phyloP scores from a whole-genome alignment of 176 grass and related monocot species.

The Cymbopogon citratus region DNA sequence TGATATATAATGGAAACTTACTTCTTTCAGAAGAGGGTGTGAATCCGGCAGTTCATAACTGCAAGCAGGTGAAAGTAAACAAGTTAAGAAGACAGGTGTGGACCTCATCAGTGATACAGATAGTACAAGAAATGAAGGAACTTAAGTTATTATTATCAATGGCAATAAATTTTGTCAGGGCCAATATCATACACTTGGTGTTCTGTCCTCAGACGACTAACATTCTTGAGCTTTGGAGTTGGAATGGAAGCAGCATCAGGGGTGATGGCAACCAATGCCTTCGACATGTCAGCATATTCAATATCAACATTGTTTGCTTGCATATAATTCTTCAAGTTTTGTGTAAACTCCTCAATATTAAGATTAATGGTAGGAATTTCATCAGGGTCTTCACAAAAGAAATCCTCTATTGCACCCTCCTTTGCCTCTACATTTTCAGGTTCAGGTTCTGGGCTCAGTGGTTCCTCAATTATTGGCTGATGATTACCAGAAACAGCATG shows the following conservation, averaged over 20 bases:
- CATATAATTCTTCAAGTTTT: conserved; percentile 76
- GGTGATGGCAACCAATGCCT: conserved; percentile 57
- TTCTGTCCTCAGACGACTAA: conserved; percentile 79
- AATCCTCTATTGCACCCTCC: conserved; percentile 68
- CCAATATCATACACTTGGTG: conserved; percentile 79
- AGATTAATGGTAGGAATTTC: conserved; percentile 83
- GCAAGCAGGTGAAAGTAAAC: conserved; percentile 38
- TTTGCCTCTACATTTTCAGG: conserved; percentile 36
- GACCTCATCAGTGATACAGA: neutral
- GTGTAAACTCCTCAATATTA: conserved; percentile 69
- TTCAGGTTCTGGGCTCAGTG: conserved; percentile 68
- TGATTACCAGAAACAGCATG: conserved; percentile 18
- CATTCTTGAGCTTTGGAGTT: conserved; percentile 79
- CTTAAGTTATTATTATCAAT: conserved; percentile 7
- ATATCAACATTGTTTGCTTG: conserved; percentile 67
- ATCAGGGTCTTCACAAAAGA: conserved; percentile 63
- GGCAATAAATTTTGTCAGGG: conserved; percentile 5
- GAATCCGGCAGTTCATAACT: conserved; percentile 80
- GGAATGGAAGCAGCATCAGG: conserved; percentile 76
- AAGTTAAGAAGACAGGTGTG: neutral
- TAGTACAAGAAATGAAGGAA: neutral
- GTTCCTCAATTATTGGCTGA: conserved; percentile 84
- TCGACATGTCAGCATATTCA: conserved; percentile 66
- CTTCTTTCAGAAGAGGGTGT: conserved; percentile 63
- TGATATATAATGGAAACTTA: conserved; percentile 36